Conservation (phyloP, 1,284 basidiomycete species). For the Trichosporon asahii region DNA sequence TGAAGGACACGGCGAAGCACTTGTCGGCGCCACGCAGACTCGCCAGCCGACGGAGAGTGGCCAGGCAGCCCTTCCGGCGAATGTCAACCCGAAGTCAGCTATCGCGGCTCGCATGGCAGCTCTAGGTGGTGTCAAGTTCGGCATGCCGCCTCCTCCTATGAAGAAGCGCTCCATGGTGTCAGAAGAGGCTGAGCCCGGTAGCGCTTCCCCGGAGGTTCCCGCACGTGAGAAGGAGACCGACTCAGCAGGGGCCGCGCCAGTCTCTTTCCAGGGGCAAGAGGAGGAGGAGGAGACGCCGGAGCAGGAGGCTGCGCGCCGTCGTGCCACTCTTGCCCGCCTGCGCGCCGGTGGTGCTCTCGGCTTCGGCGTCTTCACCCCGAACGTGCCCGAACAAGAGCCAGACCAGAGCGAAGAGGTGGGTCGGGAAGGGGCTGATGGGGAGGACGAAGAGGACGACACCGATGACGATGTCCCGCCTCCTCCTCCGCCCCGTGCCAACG, state of each 20-base stretch:
- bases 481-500: conserved; percentile 23
- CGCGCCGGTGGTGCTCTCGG: conserved; percentile 48
- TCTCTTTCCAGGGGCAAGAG: background rate
- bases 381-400: conserved; percentile 4
- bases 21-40: background rate
- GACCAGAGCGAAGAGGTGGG: conserved; percentile 19
- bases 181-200: background rate
- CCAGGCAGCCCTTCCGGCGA: background rate
- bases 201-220: background rate
- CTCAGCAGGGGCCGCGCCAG: background rate
- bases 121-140: conserved; percentile 77
- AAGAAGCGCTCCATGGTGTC: conserved; percentile 19
- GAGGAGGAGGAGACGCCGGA: conserved; percentile 45
- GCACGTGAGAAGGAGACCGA: conserved; percentile 11
- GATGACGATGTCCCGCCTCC: conserved; percentile 27
- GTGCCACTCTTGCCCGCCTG: conserved; percentile 48
- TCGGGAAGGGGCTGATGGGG: conserved; percentile 18
- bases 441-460: conserved; percentile 14
- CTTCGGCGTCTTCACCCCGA: conserved; percentile 46
- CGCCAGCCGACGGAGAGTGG: background rate
- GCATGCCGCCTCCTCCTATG: conserved; percentile 53
- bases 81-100: conserved; percentile 53
- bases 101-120: conserved; percentile 86
- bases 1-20: background rate
- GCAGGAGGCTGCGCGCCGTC: conserved; percentile 44